Evolutionary conservation across 257 asterid genomes (phyloP), one percentile per base, ranked within the genome.

Genomic region (Solanum lignicaule): DNA sequence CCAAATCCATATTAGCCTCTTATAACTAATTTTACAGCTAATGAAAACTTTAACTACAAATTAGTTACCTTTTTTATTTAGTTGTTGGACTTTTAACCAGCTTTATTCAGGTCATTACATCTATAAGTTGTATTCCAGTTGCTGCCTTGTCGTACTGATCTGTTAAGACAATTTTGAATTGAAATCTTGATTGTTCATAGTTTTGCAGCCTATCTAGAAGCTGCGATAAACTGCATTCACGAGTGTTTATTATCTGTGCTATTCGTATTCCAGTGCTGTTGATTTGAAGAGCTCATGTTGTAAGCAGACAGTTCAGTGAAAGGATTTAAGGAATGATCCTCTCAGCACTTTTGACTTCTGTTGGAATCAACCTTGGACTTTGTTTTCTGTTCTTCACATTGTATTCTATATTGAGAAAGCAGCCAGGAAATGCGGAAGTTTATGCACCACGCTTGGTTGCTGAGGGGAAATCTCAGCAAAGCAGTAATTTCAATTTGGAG

Each of bases 301-400:
- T 82, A 82, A 82, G 86, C 43, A 18, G 12, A 9, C 66, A 29
- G 29, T 81, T 79, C 65, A 25, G 85, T 46, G 29, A 48, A 82
- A 21, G 31, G 86, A 20, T 48, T 48, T 48, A 82, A 92, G 92
- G 88, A 83, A 97, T 97, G 99, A 94, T 97, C 91, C 95, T 97
- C 72, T 94, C 99, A 86, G 98, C 99, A 48, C 98, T 97, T 41
- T 87, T 97, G 88, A 94, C 98, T 29, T 94, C 99, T 5, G 99
- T 97, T 86, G 98, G 98, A 85, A 96, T 97, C 86, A 96, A 97
- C 83, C 92, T 91, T 79, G 93, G 92, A 18, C 94, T 97, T 66
- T 94, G 98, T 87, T 87, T 92, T 36, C 32, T 93, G 29, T 95
- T 90, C 88, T 91, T 95, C 75, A 84, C 90, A n/a, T 90, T 94